A percentile compares a stretch with the other conserved stretches of the same genome.
phyloP scores from a whole-genome alignment of 257 asterid species.

The Solanum dulcamara region DNA sequence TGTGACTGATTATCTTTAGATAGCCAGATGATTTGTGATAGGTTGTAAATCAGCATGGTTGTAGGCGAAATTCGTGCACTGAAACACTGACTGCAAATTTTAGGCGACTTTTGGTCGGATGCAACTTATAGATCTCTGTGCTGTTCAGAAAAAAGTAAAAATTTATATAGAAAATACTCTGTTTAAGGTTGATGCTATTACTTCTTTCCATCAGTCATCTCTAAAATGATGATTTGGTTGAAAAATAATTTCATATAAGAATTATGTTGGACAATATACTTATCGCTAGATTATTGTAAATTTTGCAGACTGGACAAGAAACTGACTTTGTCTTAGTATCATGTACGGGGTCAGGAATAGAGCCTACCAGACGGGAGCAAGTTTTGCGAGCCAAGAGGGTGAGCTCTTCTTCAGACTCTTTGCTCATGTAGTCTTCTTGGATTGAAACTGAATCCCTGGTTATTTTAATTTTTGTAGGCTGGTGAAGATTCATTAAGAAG shows the following conservation, averaged over 20 bases:
- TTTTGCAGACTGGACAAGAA: conserved; percentile 93
- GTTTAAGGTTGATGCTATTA: neutral
- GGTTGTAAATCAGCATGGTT: neutral
- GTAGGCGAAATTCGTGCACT: neutral
- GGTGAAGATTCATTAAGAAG: conserved; percentile 88
- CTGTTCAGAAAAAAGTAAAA: neutral
- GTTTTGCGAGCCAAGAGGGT: conserved; percentile 93
- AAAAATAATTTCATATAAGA: neutral
- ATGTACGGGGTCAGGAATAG: conserved; percentile 92
- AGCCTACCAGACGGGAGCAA: conserved; percentile 72
- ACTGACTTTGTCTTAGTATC: conserved; percentile 88
- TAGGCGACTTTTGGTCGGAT: neutral
- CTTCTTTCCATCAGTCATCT: neutral
- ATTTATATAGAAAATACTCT: neutral
- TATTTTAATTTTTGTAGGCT: conserved; percentile 31
- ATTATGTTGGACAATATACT: neutral
- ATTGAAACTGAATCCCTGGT: conserved; percentile 1
- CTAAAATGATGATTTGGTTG: neutral
- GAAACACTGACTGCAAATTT: neutral
- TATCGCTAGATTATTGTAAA: conserved; percentile 3
- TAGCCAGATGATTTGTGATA: neutral
- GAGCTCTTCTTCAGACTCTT: neutral
- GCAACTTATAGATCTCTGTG: neutral
- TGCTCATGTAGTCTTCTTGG: neutral
- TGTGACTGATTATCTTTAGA: neutral